Evolutionary conservation across 2,329 filamentous ascomycete species (phyloP).

Genomic region (Hortaea sp.): DNA sequence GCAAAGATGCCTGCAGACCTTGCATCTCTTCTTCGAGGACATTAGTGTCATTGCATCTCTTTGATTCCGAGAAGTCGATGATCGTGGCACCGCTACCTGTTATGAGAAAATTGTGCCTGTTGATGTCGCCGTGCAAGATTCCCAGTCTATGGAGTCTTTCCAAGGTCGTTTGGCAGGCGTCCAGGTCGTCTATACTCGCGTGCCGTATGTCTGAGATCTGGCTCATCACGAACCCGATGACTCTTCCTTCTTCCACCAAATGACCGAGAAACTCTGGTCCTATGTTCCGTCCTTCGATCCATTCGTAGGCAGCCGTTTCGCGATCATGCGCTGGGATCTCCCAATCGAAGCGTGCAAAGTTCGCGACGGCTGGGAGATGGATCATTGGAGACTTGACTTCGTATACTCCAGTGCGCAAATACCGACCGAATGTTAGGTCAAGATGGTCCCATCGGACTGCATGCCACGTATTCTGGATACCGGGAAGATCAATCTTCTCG

Average conservation of each 20-base stretch:
- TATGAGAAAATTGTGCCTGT: constrained; percentile 31
- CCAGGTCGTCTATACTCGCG: constrained; percentile 22
- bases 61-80: constrained; percentile 26
- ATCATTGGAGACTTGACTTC: constrained; percentile 3
- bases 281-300: constrained; percentile 26
- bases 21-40: constrained; percentile 7
- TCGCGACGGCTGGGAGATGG: constrained; percentile 20
- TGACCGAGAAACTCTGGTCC: constrained; percentile 32
- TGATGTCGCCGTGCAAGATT: constrained; percentile 30
- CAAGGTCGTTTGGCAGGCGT: constrained; percentile 19
- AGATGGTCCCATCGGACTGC: constrained; percentile 25
- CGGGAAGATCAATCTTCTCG: constrained; percentile 13
- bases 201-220: constrained; percentile 16
- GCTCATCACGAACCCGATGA: constrained; percentile 32
- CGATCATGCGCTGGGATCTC: constrained; percentile 28
- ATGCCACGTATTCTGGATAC: constrained; percentile 30
- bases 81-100: constrained; percentile 14
- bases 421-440: constrained; percentile 16
- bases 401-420: constrained; percentile 11
- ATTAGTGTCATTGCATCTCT: constrained; percentile 10
- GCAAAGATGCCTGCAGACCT: constrained; percentile 1
- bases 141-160: constrained; percentile 26
- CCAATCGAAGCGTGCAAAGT: constrained; percentile 31
- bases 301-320: constrained; percentile 30
- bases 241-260: constrained; percentile 28